Conservation (phyloP, 1,139 yeast species). For the Saccharomycopsis hybrid region DNA sequence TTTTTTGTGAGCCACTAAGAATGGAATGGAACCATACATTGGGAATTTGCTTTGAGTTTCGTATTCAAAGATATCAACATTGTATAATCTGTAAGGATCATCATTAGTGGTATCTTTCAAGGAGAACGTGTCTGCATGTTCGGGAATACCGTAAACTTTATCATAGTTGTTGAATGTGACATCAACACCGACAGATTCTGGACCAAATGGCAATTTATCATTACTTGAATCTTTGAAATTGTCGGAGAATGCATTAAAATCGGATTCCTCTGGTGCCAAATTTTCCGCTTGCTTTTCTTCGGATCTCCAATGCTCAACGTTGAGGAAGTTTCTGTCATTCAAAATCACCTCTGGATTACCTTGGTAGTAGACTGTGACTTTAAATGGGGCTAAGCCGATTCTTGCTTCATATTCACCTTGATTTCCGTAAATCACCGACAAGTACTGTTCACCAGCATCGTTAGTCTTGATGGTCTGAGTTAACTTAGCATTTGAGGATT, state of each 20-base stretch:
- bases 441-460: slow-evolving; percentile 24
- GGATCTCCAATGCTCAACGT: slow-evolving; percentile 71
- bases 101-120: slow-evolving; percentile 59
- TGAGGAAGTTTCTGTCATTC: slow-evolving; percentile 65
- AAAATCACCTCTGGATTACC: slow-evolving; percentile 45
- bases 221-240: slow-evolving; percentile 50
- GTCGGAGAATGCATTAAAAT: slow-evolving; percentile 54
- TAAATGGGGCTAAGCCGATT: slow-evolving; percentile 45
- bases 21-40: slow-evolving; percentile 93
- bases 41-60: slow-evolving; percentile 76
- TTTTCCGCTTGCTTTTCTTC: slow-evolving; percentile 31
- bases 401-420: slow-evolving; percentile 33
- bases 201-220: slow-evolving; percentile 73
- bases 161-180: slow-evolving; percentile 53
- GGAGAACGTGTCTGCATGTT: slow-evolving; percentile 78
- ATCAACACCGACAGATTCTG: slow-evolving; percentile 84
- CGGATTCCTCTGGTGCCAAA: slow-evolving; percentile 47
- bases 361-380: slow-evolving; percentile 41
- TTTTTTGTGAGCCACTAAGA: slow-evolving; percentile 63
- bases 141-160: slow-evolving; percentile 87
- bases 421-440: slow-evolving; percentile 39
- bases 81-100: slow-evolving; percentile 75
- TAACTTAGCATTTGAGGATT: slow-evolving; percentile 9
- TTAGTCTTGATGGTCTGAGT: slow-evolving; percentile 17
- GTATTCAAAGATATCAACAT: slow-evolving; percentile 93